These are phyloP conservation scores for Aspergillus cavernicola DNA, from an alignment of 495 filamentous ascomycete genomes.

Conservation along the genomic window DNA sequence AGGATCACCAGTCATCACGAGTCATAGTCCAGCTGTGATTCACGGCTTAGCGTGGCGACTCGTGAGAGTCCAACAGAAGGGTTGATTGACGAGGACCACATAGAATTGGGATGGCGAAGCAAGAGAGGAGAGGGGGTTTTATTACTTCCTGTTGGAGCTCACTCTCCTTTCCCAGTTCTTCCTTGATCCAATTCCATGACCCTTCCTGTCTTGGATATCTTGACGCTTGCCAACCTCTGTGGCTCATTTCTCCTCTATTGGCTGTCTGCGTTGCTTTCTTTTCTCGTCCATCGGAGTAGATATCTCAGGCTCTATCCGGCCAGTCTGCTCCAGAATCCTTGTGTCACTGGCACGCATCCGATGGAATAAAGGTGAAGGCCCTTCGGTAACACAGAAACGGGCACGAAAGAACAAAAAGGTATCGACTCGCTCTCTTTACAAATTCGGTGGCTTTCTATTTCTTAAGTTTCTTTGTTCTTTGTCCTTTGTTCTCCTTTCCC, in stretches of 20 bases:
- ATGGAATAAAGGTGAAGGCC: background rate
- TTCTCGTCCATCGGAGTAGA: slow-evolving; percentile 1
- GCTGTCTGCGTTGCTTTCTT: background rate
- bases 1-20: background rate
- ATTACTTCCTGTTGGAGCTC: no score
- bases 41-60: slow-evolving; percentile 22
- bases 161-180: slow-evolving; percentile 6
- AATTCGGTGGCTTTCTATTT: background rate
- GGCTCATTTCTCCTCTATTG: slow-evolving; percentile 6
- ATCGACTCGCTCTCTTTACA: slow-evolving; percentile 1
- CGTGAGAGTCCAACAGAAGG: slow-evolving; percentile 7
- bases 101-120: no score
- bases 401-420: slow-evolving; percentile 5
- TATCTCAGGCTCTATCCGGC: slow-evolving; percentile 2
- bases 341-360: slow-evolving; percentile 7
- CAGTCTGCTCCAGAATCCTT: slow-evolving; percentile 5
- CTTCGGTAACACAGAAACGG: slow-evolving; percentile 8
- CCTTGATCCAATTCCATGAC: background rate
- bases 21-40: background rate
- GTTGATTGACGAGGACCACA: background rate
- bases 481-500: background rate
- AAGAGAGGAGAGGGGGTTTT: no score
- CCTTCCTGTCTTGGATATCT: background rate
- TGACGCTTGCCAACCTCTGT: background rate
- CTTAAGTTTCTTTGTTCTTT: background rate